Evolutionary conservation across 1,139 yeast species (phyloP), one percentile per base, ranked within the genome.

Genomic region (Scheffersomyces titani): DNA sequence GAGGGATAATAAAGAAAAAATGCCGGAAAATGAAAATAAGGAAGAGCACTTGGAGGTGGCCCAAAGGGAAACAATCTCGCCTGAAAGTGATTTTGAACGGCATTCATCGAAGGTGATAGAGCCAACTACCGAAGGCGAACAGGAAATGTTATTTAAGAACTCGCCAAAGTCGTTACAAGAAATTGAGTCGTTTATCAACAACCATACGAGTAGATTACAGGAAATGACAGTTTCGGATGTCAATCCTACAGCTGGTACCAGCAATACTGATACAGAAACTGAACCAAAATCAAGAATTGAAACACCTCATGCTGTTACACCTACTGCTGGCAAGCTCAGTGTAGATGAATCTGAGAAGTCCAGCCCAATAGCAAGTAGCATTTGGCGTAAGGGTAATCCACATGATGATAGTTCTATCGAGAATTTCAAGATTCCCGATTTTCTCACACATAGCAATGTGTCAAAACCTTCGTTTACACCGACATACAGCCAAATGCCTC

Each of bases 161-260:
- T 7, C 49, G 7, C 24, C 49, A 19, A 20, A 19, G 22, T 62
- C 72, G 0, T 61, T 73, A 19, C 71, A 71, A 50, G 78, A 75
- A 47, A 72, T 75, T 45, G 76, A 74, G 58, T 66, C 71, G 6
- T 67, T 68, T 21, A 75, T 75, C 48, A 61, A 68, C 11, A 65
- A 60, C 48, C 79, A 75, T 56, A 66, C 75, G 9, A 67, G 63
- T 49, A 64, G 66, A 47, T 61, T 71, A 54, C 65, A 62, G 20
- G 54, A 46, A 30, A 30, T 30, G 40, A 30, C 40, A 30, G 40
- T 30, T 30, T 30, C 40, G 40, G 40, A 30, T 9, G 40, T 30
- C 40, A 30, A 30, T 11, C 13, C 40, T 30, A 11, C 6, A 6
- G 40, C 16, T 16, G 40, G 13, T 30, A 11, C 13, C 13, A 30